Conservation (phyloP, 2,329 filamentous ascomycete genomes). For the Dendrostoma leiphaemia region DNA sequence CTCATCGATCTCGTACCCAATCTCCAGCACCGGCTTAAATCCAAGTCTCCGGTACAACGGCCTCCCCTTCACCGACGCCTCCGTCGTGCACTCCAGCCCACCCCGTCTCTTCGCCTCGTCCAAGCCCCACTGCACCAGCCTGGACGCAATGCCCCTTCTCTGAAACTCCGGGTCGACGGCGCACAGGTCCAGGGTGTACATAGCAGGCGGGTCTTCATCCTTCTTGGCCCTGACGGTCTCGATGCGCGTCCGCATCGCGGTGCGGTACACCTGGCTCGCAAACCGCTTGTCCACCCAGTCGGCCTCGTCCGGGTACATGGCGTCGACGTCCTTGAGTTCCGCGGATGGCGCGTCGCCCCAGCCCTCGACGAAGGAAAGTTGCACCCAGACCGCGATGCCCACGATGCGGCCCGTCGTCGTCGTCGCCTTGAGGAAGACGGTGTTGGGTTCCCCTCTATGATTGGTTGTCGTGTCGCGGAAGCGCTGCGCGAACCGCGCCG, state of each 20-base stretch:
- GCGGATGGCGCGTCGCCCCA: slow-evolving; percentile 39
- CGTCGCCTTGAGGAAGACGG: slow-evolving; percentile 53
- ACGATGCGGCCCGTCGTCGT: slow-evolving; percentile 33
- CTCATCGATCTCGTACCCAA: slow-evolving; percentile 41
- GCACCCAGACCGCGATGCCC: slow-evolving; percentile 55
- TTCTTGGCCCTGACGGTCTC: slow-evolving; percentile 41
- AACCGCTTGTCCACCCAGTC: slow-evolving; percentile 45
- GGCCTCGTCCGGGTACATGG: slow-evolving; percentile 38
- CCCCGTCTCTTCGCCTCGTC: slow-evolving; percentile 40
- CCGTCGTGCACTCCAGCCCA: slow-evolving; percentile 40
- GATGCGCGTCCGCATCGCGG: slow-evolving; percentile 40
- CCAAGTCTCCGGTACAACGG: slow-evolving; percentile 44
- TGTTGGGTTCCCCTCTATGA: slow-evolving; percentile 44
- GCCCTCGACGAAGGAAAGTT: slow-evolving; percentile 47
- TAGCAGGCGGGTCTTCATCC: slow-evolving; percentile 36
- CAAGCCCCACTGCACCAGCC: slow-evolving; percentile 47
- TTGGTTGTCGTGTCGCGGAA: slow-evolving; percentile 40
- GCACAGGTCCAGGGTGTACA: slow-evolving; percentile 50
- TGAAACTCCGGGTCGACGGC: slow-evolving; percentile 54
- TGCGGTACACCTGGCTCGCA: slow-evolving; percentile 38
- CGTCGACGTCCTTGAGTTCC: slow-evolving; percentile 34
- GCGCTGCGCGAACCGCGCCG: slow-evolving; percentile 37
- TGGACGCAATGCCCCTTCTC: slow-evolving; percentile 43
- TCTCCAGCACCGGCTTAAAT: slow-evolving; percentile 40
- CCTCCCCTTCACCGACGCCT: slow-evolving; percentile 49